Evolutionary conservation across 1,139 yeast species (phyloP).

Genomic region (Yamadazyma buinensis): DNA sequence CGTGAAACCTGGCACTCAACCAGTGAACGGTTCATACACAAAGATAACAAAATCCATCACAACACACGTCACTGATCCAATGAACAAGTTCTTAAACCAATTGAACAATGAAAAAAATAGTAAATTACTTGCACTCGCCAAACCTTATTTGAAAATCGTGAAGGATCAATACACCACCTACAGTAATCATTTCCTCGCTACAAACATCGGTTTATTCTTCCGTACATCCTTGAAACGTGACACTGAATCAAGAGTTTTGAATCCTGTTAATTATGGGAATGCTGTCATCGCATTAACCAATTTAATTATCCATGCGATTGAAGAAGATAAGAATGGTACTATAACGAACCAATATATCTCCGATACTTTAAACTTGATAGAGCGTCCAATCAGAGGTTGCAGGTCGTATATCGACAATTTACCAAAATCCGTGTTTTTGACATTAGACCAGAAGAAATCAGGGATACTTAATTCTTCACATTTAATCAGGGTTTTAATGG

Average conservation of each 20-base stretch:
- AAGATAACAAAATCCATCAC: constrained; percentile 5
- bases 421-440: constrained; percentile 48
- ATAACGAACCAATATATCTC: constrained; percentile 52
- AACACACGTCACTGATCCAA: constrained; percentile 6
- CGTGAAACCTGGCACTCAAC: neutral
- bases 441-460: constrained; percentile 20
- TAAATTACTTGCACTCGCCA: constrained; percentile 5
- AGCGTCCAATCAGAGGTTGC: constrained; percentile 49
- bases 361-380: constrained; percentile 55
- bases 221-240: constrained; percentile 49
- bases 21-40: neutral
- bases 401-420: constrained; percentile 33
- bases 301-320: constrained; percentile 55
- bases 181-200: constrained; percentile 19
- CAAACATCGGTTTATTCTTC: constrained; percentile 44
- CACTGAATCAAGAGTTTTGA: constrained; percentile 55
- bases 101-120: constrained; percentile 3
- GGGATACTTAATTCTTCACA: constrained; percentile 26
- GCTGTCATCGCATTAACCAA: constrained; percentile 61
- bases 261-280: constrained; percentile 59
- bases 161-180: constrained; percentile 11
- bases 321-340: constrained; percentile 57
- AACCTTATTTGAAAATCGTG: constrained; percentile 7
- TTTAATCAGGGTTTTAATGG: constrained; percentile 54
- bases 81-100: constrained; percentile 2